These are phyloP conservation scores for Rhodotorula mucilaginosa DNA, from an alignment of 1,284 basidiomycete genomes.

Conservation along the genomic window DNA sequence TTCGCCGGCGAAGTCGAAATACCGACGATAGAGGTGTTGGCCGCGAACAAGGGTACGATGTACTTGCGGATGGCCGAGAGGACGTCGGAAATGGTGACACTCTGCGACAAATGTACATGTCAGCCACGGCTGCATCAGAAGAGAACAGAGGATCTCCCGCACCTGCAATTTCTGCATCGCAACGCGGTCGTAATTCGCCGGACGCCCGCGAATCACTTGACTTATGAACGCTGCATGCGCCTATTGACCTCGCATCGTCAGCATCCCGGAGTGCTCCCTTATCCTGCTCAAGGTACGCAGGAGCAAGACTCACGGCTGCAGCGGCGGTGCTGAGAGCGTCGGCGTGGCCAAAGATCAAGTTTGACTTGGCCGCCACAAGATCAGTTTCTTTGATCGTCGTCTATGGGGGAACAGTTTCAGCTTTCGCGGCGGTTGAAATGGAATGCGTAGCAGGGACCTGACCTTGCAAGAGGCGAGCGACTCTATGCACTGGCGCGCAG, in stretches of 20 bases:
- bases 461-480: slow-evolving; percentile 53
- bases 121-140: too few species aligned
- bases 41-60: not conserved
- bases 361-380: slow-evolving; percentile 88
- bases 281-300: too few species aligned
- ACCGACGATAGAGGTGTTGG: not conserved
- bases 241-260: not conserved
- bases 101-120: not conserved
- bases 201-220: not conserved
- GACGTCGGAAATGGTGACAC: not conserved
- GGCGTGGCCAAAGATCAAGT: slow-evolving; percentile 77
- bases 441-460: not conserved
- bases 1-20: not conserved
- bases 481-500: slow-evolving; percentile 57
- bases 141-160: not conserved
- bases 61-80: not conserved
- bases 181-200: not conserved
- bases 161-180: not conserved
- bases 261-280: too few species aligned
- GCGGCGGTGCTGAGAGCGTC: slow-evolving; percentile 69
- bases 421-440: too few species aligned
- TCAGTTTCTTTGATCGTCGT: slow-evolving; percentile 73
- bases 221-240: not conserved
- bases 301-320: not conserved
- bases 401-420: not conserved